These are phyloP conservation scores for Verticillium dahliae DNA, from an alignment of 2,329 filamentous ascomycete genomes.

Conservation along the genomic window DNA sequence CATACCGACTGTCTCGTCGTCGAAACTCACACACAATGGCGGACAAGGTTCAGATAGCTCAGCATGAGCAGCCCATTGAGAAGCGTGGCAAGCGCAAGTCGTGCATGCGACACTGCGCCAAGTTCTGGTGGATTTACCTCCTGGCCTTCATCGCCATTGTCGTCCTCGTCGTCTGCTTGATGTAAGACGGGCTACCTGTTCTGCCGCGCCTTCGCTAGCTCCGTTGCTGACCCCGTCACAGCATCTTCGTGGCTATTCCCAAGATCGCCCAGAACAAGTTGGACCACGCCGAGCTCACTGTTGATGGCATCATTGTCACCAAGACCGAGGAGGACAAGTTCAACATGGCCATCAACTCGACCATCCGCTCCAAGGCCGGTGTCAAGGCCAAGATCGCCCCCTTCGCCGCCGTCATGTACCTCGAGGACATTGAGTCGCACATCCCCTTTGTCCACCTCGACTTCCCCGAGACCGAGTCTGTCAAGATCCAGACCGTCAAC, in stretches of 20 bases:
- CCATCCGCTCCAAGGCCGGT: conserved; percentile 43
- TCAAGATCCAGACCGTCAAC: conserved; percentile 44
- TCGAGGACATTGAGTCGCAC: conserved; percentile 40
- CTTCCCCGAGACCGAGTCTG: conserved; percentile 45
- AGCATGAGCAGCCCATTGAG: conserved; percentile 24
- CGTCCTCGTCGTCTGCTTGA: conserved; percentile 48
- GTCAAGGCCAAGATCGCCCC: conserved; percentile 43
- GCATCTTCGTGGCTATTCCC: conserved; percentile 50
- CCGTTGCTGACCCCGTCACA: conserved; percentile 18
- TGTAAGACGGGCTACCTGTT: conserved; percentile 40
- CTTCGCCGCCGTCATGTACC: conserved; percentile 48
- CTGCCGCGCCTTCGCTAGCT: not conserved
- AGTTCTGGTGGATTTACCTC: conserved; percentile 57
- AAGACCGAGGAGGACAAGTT: conserved; percentile 37
- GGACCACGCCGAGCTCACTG: conserved; percentile 42
- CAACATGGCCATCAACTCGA: conserved; percentile 49
- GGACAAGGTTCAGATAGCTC: conserved; percentile 27
- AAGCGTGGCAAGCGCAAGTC: conserved; percentile 26
- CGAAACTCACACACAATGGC: conserved; percentile 22
- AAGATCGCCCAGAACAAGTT: conserved; percentile 51
- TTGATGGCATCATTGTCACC: conserved; percentile 44
- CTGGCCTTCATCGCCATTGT: conserved; percentile 41
- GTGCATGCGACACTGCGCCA: conserved; percentile 40
- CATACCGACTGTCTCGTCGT: not conserved
- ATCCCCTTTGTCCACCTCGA: conserved; percentile 41